phyloP scores from a whole-genome alignment of 1,284 basidiomycete genomes.

The Coniferiporia sulphurascens region DNA sequence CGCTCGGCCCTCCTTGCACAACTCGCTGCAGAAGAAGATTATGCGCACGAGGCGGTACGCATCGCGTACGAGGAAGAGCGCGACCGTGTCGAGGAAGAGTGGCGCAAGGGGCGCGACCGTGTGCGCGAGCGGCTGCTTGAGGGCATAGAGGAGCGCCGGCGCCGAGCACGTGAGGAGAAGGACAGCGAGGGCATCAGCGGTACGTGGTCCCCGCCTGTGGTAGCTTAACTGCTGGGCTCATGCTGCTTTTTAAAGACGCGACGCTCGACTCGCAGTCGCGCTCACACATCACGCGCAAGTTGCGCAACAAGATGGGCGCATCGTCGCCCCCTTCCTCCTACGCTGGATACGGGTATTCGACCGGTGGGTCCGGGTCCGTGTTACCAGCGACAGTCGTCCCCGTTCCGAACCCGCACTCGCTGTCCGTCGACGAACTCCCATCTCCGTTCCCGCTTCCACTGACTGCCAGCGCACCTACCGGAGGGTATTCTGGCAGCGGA shows the following conservation, averaged over 20 bases:
- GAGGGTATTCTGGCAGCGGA: slow-evolving; percentile 31
- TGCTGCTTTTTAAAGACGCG: slow-evolving; percentile 40
- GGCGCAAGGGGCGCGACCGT: slow-evolving; percentile 62
- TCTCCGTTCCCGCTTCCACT: slow-evolving; percentile 77
- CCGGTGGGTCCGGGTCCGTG: slow-evolving; percentile 33
- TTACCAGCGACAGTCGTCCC: slow-evolving; percentile 60
- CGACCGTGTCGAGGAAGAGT: slow-evolving; percentile 72
- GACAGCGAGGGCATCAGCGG: slow-evolving; percentile 72
- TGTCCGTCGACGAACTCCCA: slow-evolving; percentile 75
- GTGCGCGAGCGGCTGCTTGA: slow-evolving; percentile 73
- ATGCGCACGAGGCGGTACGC: slow-evolving; percentile 55
- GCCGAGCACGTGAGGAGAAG: slow-evolving; percentile 74
- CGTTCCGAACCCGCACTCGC: slow-evolving; percentile 71
- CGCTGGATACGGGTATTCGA: slow-evolving; percentile 29
- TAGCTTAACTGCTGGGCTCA: not conserved
- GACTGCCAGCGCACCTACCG: slow-evolving; percentile 38
- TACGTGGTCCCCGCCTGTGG: slow-evolving; percentile 28
- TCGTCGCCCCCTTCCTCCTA: slow-evolving; percentile 56
- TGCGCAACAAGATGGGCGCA: slow-evolving; percentile 69
- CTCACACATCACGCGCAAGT: slow-evolving; percentile 74
- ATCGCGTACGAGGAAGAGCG: slow-evolving; percentile 73
- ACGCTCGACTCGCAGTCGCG: slow-evolving; percentile 68
- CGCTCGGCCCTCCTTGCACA: slow-evolving; percentile 67
- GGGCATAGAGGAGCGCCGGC: slow-evolving; percentile 72
- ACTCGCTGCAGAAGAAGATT: slow-evolving; percentile 57